Evolutionary conservation across 2,329 filamentous ascomycete genomes (phyloP).

Genomic region (Beauveria asiatica): DNA sequence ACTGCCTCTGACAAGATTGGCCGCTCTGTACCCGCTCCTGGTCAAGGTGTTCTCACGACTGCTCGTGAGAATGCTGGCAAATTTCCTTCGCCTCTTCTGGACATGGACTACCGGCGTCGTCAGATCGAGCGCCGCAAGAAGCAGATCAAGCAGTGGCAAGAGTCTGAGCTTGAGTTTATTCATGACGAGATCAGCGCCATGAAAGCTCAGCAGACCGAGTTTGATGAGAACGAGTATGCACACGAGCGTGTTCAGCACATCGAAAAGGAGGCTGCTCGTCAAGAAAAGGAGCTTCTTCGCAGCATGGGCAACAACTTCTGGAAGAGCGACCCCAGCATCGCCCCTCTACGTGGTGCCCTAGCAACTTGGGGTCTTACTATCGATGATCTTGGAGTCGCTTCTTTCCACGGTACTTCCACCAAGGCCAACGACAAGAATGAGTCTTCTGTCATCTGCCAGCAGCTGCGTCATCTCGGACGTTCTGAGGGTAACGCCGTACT

Average conservation of each 20-base stretch:
- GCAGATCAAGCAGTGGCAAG: conserved; percentile 94
- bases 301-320: conserved; percentile 98
- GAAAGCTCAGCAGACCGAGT: conserved; percentile 65
- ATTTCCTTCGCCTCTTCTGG: conserved; percentile 89
- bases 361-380: conserved; percentile 98
- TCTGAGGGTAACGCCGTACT: conserved; percentile 93
- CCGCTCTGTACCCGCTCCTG: conserved; percentile 90
- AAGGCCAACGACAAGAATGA: conserved; percentile 99
- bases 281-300: conserved; percentile 86
- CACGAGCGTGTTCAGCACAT: conserved; percentile 80
- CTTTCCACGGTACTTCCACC: conserved; percentile 98
- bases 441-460: conserved; percentile 92
- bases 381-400: conserved; percentile 88
- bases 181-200: conserved; percentile 89
- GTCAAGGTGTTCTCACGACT: conserved; percentile 92
- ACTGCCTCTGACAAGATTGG: conserved; percentile 99
- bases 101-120: conserved; percentile 94
- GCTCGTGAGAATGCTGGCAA: conserved; percentile 85
- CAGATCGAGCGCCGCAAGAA: conserved; percentile 90
- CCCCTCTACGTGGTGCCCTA: conserved; percentile 88
- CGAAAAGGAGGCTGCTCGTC: conserved; percentile 72
- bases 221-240: conserved; percentile 78
- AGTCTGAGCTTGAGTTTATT: conserved; percentile 86
- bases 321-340: conserved; percentile 90
- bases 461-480: conserved; percentile 88